Base-by-base conservation (phyloP, 257 asterid genomes). In the Lavandula angustifolia region DNA sequence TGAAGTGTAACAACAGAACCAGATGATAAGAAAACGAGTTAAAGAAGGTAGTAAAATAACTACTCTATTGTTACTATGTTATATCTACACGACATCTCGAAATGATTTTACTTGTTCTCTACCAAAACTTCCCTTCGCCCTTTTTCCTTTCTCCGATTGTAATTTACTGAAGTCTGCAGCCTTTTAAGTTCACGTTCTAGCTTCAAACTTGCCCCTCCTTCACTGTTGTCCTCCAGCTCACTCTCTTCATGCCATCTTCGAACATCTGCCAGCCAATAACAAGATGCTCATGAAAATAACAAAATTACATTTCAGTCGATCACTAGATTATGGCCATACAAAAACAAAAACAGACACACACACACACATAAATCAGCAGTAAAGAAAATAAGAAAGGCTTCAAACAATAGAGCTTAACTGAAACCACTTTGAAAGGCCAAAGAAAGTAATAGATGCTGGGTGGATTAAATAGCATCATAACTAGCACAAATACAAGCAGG, bases 111-210 rank as follows among this genome's bases (percentile, higher is more conserved):
- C 46, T 33, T 2, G 32, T 42, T 41, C 11, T 50, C 43, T n/a
- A 58, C 52, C 18, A 59, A 66, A 38, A 58, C 44, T 54, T 31
- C 14, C n/a, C 52, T 67, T 72, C 68, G n/a, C 44, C 50, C 27
- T 37, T 72, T 63, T 43, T 67, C 74, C 66, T 31, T 67, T 64
- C 75, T 63, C 60, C 55, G 47, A 27, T 54, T 29, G 50, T 72
- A 77, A 64, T 64, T 77, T 44, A 77, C 58, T 4, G 79, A 60
- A 61, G 61, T 77, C 54, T 60, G 37, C 60, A 73, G 73, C 52
- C 75, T 72, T 73, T 64, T 77, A 49, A 68, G 75, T 64, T 77
- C 73, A 29, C 76, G 67, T 51, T 72, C 78, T 53, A 31, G 78
- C 75, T 72, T 76, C 47, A 64, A 34, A 54, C 58, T 53, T 62